Conservation (phyloP, 306 rosid species). For the Fragaria vesca region DNA sequence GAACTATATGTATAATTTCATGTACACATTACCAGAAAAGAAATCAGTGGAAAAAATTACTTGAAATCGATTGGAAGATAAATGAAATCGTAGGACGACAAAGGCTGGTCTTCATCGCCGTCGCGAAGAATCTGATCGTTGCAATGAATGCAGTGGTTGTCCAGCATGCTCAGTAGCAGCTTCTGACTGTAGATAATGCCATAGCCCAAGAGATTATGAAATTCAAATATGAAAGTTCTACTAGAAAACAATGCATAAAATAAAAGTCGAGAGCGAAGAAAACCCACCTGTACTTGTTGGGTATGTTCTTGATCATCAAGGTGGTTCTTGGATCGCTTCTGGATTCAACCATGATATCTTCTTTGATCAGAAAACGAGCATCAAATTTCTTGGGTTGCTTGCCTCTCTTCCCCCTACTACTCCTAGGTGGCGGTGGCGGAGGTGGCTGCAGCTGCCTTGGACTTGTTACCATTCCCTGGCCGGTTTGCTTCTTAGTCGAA, state of each 20-base stretch:
- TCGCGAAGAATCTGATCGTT: conserved; percentile 62
- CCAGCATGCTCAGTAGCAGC: conserved; percentile 86
- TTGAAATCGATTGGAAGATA: conserved; percentile 99
- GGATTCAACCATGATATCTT: conserved; percentile 45
- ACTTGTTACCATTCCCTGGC: background rate
- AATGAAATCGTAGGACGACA: conserved; percentile 80
- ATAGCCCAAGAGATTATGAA: no score
- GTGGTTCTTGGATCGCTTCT: conserved; percentile 72
- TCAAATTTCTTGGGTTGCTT: conserved; percentile 61
- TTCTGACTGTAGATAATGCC: conserved; percentile 56
- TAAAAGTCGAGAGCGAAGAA: background rate
- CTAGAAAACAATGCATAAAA: background rate
- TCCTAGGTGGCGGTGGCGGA: conserved; percentile 5
- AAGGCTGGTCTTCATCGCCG: conserved; percentile 49
- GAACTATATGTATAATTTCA: background rate
- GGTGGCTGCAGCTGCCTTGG: conserved; percentile 28
- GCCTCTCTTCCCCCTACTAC: conserved; percentile 51
- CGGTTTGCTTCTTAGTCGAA: conserved; percentile 13
- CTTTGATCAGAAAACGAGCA: conserved; percentile 57
- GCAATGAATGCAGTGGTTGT: conserved; percentile 90
- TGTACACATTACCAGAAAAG: background rate
- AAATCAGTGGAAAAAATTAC: conserved; percentile 23
- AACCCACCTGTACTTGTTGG: conserved; percentile 87
- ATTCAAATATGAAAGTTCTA: background rate
- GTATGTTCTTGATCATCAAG: conserved; percentile 94